A percentile compares a stretch with the other conserved stretches of the same genome.
Conservation (phyloP, 2,329 filamentous ascomycete genomes). For the Ophiostoma ulmi region DNA sequence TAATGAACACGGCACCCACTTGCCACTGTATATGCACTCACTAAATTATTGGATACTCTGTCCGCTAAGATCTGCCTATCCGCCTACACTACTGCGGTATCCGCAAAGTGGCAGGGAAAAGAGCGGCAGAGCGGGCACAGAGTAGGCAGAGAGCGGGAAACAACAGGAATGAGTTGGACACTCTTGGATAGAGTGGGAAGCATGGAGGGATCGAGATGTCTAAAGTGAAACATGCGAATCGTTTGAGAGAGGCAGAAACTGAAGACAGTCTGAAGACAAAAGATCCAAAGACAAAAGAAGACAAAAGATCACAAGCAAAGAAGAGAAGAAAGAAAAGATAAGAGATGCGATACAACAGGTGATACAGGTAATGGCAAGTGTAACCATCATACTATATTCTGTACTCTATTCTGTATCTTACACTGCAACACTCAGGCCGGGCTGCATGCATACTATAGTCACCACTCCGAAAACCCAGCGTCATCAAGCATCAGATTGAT, state of each 20-base stretch:
- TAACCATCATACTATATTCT: background rate
- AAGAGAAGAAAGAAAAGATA: background rate
- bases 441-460: background rate
- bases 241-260: too few relatives aligned
- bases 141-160: background rate
- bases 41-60: background rate
- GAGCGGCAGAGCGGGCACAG: background rate
- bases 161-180: background rate
- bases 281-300: background rate
- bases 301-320: background rate
- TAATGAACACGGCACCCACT: background rate
- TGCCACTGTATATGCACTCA: background rate
- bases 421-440: background rate
- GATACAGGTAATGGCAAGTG: background rate
- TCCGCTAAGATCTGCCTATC: constrained; percentile 1
- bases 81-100: constrained; percentile 12
- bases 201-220: background rate
- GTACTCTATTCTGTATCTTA: background rate
- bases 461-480: background rate
- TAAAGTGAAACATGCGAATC: background rate
- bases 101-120: constrained; percentile 1
- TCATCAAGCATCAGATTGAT: constrained; percentile 5
- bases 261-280: background rate
- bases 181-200: background rate
- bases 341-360: background rate